Conservation (phyloP, 768 basidiomycete species). For the Tulasnella calospora region DNA sequence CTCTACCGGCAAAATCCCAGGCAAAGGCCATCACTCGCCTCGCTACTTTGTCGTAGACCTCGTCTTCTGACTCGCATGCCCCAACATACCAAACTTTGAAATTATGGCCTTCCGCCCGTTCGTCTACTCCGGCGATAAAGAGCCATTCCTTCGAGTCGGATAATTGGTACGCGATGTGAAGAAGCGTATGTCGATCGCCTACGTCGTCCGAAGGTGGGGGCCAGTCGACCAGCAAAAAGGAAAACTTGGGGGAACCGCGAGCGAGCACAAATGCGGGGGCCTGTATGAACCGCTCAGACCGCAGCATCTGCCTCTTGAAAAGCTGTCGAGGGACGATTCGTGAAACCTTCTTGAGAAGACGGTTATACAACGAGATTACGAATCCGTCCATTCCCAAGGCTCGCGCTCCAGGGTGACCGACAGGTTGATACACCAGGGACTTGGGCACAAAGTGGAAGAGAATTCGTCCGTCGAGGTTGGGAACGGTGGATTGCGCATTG, state of each 20-base stretch:
- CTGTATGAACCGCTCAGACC: conserved; percentile 50
- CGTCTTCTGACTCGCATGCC: conserved; percentile 30
- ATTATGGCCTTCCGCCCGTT: conserved; percentile 71
- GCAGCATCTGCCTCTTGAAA: conserved; percentile 39
- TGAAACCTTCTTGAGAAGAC: conserved; percentile 54
- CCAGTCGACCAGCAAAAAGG: conserved; percentile 39
- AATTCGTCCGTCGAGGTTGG: conserved; percentile 42
- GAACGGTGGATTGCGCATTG: conserved; percentile 37
- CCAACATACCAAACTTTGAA: conserved; percentile 48
- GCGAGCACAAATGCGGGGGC: conserved; percentile 63
- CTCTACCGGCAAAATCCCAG: conserved; percentile 54
- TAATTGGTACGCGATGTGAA: conserved; percentile 72
- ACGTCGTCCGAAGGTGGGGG: conserved; percentile 47
- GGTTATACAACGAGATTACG: conserved; percentile 65
- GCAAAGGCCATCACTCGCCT: conserved; percentile 58
- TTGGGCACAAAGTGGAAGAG: conserved; percentile 74
- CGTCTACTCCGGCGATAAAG: conserved; percentile 66
- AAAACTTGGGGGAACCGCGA: conserved; percentile 39
- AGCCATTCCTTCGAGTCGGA: conserved; percentile 72
- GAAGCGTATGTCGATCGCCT: conserved; percentile 53
- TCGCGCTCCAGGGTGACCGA: conserved; percentile 44
- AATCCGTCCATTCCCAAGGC: conserved; percentile 48
- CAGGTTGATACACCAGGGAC: conserved; percentile 47
- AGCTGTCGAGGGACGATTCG: conserved; percentile 56
- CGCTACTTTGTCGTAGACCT: conserved; percentile 46